Evolutionary conservation across 1,284 basidiomycete genomes (phyloP).

Genomic region (Leccinum pachyderme): DNA sequence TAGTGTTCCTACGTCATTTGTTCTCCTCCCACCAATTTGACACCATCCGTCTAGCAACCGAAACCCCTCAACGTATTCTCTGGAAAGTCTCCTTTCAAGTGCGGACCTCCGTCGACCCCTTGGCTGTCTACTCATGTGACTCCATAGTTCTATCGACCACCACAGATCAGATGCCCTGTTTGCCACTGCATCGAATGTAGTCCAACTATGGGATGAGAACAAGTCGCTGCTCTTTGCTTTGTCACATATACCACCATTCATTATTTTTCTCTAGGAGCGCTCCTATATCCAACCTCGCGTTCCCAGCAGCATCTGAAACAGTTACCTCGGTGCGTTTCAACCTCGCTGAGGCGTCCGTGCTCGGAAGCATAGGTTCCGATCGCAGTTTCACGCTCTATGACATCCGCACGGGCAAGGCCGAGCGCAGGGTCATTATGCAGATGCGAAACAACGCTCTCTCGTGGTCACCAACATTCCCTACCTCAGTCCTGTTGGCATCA

Average conservation of each 20-base stretch:
- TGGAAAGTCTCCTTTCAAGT: conserved; percentile 87
- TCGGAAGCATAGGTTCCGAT: conserved; percentile 93
- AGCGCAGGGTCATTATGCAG: conserved; percentile 88
- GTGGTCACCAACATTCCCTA: conserved; percentile 97
- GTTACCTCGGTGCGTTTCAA: conserved; percentile 91
- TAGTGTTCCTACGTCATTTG: neutral
- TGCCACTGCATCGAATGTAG: conserved; percentile 89
- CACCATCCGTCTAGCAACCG: conserved; percentile 33
- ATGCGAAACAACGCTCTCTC: conserved; percentile 87
- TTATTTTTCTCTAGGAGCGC: conserved; percentile 47
- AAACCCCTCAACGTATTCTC: conserved; percentile 74
- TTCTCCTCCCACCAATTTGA: conserved; percentile 1
- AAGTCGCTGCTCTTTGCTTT: conserved; percentile 46
- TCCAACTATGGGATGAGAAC: conserved; percentile 98
- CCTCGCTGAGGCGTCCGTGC: conserved; percentile 87
- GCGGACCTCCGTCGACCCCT: neutral
- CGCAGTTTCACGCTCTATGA: conserved; percentile 96
- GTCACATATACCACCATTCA: conserved; percentile 6
- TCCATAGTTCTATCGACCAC: conserved; percentile 84
- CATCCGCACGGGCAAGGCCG: conserved; percentile 92
- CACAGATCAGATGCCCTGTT: conserved; percentile 87
- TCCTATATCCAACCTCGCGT: conserved; percentile 79
- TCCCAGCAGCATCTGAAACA: conserved; percentile 83
- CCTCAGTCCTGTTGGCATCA: conserved; percentile 86
- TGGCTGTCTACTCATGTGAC: conserved; percentile 6